phyloP scores from a whole-genome alignment of 768 basidiomycete genomes.

The Leccinellum luteum region DNA sequence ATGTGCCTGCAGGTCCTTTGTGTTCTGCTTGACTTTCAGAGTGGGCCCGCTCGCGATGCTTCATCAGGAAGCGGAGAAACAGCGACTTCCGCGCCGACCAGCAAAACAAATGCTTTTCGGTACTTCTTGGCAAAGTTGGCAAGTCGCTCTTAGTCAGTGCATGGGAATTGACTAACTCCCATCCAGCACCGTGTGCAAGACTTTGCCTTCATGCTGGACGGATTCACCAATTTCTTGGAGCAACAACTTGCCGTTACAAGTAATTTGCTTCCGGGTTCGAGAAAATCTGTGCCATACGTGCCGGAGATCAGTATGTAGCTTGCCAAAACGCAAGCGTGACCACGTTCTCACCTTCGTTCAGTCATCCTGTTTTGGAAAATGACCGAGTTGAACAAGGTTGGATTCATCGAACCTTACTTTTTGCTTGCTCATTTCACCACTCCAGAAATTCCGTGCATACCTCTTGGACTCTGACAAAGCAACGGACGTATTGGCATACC shows the following conservation, averaged over 20 bases:
- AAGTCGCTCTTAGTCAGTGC: constrained; percentile 4
- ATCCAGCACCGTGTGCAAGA: constrained; percentile 85
- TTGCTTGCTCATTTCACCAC: constrained; percentile 1
- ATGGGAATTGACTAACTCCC: constrained; percentile 8
- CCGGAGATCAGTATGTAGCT: constrained; percentile 71
- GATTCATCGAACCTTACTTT: background rate
- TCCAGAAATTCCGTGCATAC: constrained; percentile 87
- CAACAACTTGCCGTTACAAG: constrained; percentile 74
- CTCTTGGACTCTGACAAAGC: constrained; percentile 78
- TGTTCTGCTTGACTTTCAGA: constrained; percentile 77
- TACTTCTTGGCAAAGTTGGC: constrained; percentile 92
- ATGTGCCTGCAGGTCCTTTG: constrained; percentile 77
- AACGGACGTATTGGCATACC: constrained; percentile 72
- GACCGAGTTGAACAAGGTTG: constrained; percentile 88
- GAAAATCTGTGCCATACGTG: constrained; percentile 76
- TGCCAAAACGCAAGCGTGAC: background rate
- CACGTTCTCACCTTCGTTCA: constrained; percentile 28
- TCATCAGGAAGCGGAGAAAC: constrained; percentile 41
- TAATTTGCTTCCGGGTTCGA: constrained; percentile 82
- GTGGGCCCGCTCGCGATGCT: constrained; percentile 64
- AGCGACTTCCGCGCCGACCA: constrained; percentile 47
- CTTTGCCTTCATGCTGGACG: constrained; percentile 78
- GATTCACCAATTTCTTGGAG: constrained; percentile 63
- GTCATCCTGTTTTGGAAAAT: constrained; percentile 89
- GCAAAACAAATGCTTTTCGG: constrained; percentile 82